phyloP scores from a whole-genome alignment of 441 rosid species.

The Codiaeum variegatum region DNA sequence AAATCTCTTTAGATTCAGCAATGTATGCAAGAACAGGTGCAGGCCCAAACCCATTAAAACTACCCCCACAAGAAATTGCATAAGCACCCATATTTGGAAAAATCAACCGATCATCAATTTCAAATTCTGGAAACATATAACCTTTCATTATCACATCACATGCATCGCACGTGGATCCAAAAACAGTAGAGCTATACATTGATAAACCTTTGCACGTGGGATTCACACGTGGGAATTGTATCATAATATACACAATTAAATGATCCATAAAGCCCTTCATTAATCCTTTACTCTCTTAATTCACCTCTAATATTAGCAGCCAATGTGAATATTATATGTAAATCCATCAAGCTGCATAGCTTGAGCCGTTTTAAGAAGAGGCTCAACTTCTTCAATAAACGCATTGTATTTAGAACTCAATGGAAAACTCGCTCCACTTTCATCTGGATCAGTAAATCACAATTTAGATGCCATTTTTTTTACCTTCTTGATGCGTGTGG shows the following conservation, averaged over 20 bases:
- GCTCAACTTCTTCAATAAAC: constrained; percentile 25
- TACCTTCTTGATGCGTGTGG: too few species aligned
- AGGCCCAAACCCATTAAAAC: constrained; percentile 29
- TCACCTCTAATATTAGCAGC: constrained; percentile 29
- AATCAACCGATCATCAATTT: constrained; percentile 34
- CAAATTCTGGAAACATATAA: constrained; percentile 29
- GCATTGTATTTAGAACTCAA: constrained; percentile 36
- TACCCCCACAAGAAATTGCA: constrained; percentile 26
- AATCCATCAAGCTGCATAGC: constrained; percentile 17
- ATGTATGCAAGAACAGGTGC: background rate
- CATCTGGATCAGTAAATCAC: constrained; percentile 29
- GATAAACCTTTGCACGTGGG: constrained; percentile 18
- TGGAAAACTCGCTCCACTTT: constrained; percentile 26
- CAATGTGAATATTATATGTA: constrained; percentile 26
- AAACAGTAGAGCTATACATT: constrained; percentile 25
- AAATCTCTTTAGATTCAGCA: background rate
- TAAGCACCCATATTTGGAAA: constrained; percentile 39
- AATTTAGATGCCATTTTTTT: constrained; percentile 30
- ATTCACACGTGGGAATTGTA: constrained; percentile 21
- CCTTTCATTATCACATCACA: constrained; percentile 22
- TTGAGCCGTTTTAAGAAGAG: constrained; percentile 31
- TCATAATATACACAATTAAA: constrained; percentile 22
- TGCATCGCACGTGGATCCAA: constrained; percentile 36
- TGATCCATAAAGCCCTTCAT: constrained; percentile 39
- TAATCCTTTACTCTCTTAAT: constrained; percentile 34